Percentiles rank a stretch among this genome's conserved stretches.
Conservation (phyloP, 2,329 filamentous ascomycete species). For the Colletotrichum sp. region DNA sequence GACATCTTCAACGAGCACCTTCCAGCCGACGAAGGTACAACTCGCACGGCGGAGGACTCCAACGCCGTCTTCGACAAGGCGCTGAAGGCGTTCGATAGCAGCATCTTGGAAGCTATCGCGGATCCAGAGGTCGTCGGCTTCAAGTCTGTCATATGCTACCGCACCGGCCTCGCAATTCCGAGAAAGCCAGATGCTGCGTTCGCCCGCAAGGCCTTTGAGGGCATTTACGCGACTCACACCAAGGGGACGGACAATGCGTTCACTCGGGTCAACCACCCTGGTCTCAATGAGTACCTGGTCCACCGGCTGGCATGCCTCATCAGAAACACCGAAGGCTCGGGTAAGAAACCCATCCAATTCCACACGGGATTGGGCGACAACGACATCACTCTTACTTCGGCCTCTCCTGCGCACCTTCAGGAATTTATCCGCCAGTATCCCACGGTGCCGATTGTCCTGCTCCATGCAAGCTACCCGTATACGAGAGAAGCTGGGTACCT, state of each 20-base stretch:
- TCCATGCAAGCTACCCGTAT: conserved; percentile 84
- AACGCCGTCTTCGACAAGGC: conserved; percentile 36
- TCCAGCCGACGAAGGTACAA: conserved; percentile 29
- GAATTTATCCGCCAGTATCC: conserved; percentile 73
- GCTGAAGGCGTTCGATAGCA: conserved; percentile 40
- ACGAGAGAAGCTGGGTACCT: conserved; percentile 80
- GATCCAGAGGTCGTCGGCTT: conserved; percentile 78
- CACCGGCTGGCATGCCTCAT: conserved; percentile 67
- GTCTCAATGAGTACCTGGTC: conserved; percentile 74
- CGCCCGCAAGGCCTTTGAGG: conserved; percentile 41
- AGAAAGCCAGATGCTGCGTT: conserved; percentile 44
- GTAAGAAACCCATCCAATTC: conserved; percentile 79
- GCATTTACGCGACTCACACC: conserved; percentile 35
- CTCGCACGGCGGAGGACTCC: conserved; percentile 20
- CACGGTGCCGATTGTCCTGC: conserved; percentile 74
- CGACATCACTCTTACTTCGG: conserved; percentile 71
- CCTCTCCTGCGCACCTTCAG: conserved; percentile 80
- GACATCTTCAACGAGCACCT: conserved; percentile 58
- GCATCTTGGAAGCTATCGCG: conserved; percentile 61
- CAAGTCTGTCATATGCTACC: conserved; percentile 84
- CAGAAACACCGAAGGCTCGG: conserved; percentile 41
- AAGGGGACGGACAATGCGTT: conserved; percentile 34
- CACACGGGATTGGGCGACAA: conserved; percentile 85
- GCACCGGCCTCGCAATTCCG: conserved; percentile 72
- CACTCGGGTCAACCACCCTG: conserved; percentile 64